Base-by-base conservation (phyloP, 192 early-diverging fungal genomes). In the Umbelopsis sp. region DNA sequence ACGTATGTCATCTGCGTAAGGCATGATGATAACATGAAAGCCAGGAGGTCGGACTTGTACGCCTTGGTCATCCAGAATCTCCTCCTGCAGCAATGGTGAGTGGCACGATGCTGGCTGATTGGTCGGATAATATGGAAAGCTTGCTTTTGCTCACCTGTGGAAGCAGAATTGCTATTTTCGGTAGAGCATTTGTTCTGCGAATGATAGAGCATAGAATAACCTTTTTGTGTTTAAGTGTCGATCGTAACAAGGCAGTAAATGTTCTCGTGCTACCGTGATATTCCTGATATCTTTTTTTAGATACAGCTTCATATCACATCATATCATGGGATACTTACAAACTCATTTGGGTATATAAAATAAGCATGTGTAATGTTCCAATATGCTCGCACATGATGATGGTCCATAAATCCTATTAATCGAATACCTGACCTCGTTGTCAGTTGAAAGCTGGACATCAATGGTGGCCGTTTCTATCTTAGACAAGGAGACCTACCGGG, bases 1-100 rank as follows among this genome's bases (percentile, higher is more conserved):
- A 44, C 93, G 81, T 45, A 90, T 81, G 68, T 95, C 93, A 69
- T 95, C 92, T n/a, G 83, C 86, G 83, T 86, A 95, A 20, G 93
- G 93, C 31, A 95, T 65, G 31, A 73, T 77, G 43, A 92, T 80
- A 29, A 92, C 65, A 65, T 91, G 78, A 52, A 94, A 87, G 8
- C 92, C 93, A 10, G 83, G 87, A 14, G 91, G 90, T 17, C 74
- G 71, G 24, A 85, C 70, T 71, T 86, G 75, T 12, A 62, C 77
- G 34, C 77, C 80, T 45, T 81, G 49, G 21, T 81, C 76, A 62
- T 86, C 84, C 14, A 84, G 74, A 7, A 77, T 72, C 65, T 89
- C 90, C 34, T 76, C 59, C 86, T 84, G 67, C 20, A 52, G 31
- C n/a, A n/a, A n/a, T n/a, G n/a, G n/a, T n/a, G n/a, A n/a, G n/a